Evolutionary conservation across 2,329 filamentous ascomycete species (phyloP).

Genomic region (Monilinia laxa): DNA sequence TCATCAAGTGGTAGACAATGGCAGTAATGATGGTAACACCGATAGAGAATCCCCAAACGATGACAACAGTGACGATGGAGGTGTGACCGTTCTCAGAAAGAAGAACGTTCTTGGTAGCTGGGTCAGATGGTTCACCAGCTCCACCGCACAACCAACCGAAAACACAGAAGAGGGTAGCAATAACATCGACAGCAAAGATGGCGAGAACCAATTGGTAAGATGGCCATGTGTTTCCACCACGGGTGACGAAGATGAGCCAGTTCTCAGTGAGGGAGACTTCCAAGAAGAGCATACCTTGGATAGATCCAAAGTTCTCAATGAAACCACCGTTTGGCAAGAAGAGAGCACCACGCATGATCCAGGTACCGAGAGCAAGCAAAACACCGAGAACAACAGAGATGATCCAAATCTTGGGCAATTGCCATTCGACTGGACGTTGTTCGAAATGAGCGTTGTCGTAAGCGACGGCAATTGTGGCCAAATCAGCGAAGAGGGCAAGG

Average conservation of each 20-base stretch:
- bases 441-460: conserved; percentile 80
- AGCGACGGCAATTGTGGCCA: conserved; percentile 75
- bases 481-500: conserved; percentile 75
- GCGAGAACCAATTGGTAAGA: conserved; percentile 72
- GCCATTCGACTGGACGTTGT: conserved; percentile 74
- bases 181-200: conserved; percentile 68
- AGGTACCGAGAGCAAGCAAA: conserved; percentile 68
- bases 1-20: conserved; percentile 63
- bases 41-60: conserved; percentile 66
- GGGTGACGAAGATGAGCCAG: conserved; percentile 77
- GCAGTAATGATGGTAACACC: conserved; percentile 64
- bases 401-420: conserved; percentile 78
- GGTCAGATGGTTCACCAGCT: conserved; percentile 41
- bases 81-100: conserved; percentile 46
- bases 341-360: conserved; percentile 69
- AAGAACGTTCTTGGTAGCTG: conserved; percentile 42
- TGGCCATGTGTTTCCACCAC: conserved; percentile 69
- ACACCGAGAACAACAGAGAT: conserved; percentile 68
- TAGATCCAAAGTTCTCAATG: conserved; percentile 70
- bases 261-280: conserved; percentile 73
- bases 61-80: conserved; percentile 59
- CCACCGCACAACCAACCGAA: conserved; percentile 71
- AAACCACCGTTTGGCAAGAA: conserved; percentile 70
- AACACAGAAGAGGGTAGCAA: conserved; percentile 71
- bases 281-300: conserved; percentile 74